phyloP scores from a whole-genome alignment of 805 yeast genomes.

The Hyphopichia homilentoma region DNA sequence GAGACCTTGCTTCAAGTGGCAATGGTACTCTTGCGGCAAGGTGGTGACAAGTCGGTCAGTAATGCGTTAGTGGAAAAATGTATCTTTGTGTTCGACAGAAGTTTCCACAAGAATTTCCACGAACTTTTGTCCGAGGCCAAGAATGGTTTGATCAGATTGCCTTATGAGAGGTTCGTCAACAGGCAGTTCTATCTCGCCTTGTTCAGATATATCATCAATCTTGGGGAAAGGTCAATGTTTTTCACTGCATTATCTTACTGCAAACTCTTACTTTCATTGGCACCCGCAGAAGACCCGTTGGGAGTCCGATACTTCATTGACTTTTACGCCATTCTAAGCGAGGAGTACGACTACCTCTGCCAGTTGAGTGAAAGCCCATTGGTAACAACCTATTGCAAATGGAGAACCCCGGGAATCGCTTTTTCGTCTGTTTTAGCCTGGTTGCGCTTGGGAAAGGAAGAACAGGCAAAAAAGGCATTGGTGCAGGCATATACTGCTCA shows the following conservation, averaged over 20 bases:
- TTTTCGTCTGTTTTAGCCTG: slow-evolving; percentile 66
- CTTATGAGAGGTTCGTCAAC: slow-evolving; percentile 71
- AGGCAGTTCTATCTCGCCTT: slow-evolving; percentile 73
- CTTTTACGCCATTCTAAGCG: slow-evolving; percentile 65
- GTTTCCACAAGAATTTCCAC: slow-evolving; percentile 56
- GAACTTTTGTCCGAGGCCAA: slow-evolving; percentile 43
- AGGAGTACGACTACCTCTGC: slow-evolving; percentile 59
- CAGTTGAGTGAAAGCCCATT: slow-evolving; percentile 56
- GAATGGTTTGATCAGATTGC: slow-evolving; percentile 60
- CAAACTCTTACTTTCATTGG: slow-evolving; percentile 62
- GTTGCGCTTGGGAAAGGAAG: slow-evolving; percentile 36
- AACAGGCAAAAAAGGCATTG: slow-evolving; percentile 47
- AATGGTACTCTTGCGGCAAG: slow-evolving; percentile 68
- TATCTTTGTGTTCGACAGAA: slow-evolving; percentile 74
- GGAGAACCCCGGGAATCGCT: slow-evolving; percentile 72
- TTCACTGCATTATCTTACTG: slow-evolving; percentile 75
- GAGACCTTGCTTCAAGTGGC: slow-evolving; percentile 80
- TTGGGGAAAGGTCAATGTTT: slow-evolving; percentile 75
- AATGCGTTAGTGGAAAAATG: slow-evolving; percentile 75
- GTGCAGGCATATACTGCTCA: slow-evolving; percentile 49
- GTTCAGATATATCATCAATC: slow-evolving; percentile 64
- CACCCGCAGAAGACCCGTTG: slow-evolving; percentile 78
- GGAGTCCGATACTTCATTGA: slow-evolving; percentile 85
- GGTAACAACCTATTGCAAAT: slow-evolving; percentile 51
- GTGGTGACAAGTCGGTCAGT: slow-evolving; percentile 64